Evolutionary conservation across 2,329 filamentous ascomycete genomes (phyloP).

Genomic region (Diaporthe helianthi): DNA sequence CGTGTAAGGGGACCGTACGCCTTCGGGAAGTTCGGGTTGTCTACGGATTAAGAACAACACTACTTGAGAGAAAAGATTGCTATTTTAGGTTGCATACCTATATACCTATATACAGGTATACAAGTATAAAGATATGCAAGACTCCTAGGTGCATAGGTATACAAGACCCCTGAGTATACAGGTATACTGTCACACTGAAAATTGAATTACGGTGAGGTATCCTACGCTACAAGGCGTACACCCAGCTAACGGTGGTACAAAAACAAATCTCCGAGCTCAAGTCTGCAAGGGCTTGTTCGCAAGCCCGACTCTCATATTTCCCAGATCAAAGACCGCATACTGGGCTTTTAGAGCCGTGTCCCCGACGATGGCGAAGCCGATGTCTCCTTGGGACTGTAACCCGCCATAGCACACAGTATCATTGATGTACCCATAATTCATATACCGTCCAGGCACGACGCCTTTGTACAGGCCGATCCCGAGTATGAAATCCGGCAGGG

Average conservation of each 20-base stretch:
- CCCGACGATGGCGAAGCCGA: conserved; percentile 42
- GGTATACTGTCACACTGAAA: too few relatives aligned
- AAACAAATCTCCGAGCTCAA: not conserved
- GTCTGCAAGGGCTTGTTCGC: conserved; percentile 41
- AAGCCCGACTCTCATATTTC: conserved; percentile 51
- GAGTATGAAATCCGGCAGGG: conserved; percentile 46
- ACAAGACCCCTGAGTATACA: too few relatives aligned
- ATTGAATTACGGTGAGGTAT: not conserved
- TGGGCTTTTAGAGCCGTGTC: conserved; percentile 43
- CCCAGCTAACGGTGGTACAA: too few relatives aligned
- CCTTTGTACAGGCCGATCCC: conserved; percentile 44
- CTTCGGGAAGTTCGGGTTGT: too few relatives aligned
- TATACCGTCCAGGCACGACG: conserved; percentile 46
- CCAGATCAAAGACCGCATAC: conserved; percentile 44
- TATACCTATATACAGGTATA: too few relatives aligned
- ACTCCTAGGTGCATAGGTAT: too few relatives aligned
- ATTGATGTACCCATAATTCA: conserved; percentile 44
- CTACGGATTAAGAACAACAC: too few relatives aligned
- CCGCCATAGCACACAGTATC: conserved; percentile 45
- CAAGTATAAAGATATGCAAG: too few relatives aligned
- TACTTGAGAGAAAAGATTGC: too few relatives aligned
- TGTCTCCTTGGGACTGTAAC: conserved; percentile 41
- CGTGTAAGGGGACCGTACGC: too few relatives aligned
- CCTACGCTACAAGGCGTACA: not conserved
- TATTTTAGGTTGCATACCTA: too few relatives aligned